A percentile compares a stretch with the other conserved stretches of the same genome.
phyloP scores from a whole-genome alignment of 2,329 filamentous ascomycete species.

The Ophiocordyceps sinensis region DNA sequence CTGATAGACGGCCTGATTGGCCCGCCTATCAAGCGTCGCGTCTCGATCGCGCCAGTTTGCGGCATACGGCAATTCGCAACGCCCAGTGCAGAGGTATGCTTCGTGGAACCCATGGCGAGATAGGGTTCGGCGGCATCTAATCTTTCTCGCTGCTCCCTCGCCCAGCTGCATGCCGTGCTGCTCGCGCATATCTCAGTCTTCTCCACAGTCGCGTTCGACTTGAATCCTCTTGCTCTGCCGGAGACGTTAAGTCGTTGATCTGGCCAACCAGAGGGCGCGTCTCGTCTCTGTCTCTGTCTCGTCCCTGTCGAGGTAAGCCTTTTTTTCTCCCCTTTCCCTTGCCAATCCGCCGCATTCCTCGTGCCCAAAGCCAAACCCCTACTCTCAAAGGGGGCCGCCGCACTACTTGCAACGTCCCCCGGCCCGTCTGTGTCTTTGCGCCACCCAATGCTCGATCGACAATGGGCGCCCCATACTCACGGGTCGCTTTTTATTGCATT shows the following conservation, averaged over 20 bases:
- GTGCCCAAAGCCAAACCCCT: slow-evolving; percentile 12
- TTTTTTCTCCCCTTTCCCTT: slow-evolving; percentile 8
- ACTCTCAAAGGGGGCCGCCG: slow-evolving; percentile 14
- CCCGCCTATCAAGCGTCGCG: too few species aligned
- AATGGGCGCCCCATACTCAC: slow-evolving; percentile 16
- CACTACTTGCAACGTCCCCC: slow-evolving; percentile 6
- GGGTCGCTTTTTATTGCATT: slow-evolving; percentile 9
- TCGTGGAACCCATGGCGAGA: slow-evolving; percentile 2
- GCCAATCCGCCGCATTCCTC: slow-evolving; percentile 11
- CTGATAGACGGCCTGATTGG: not conserved
- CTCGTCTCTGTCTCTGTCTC: slow-evolving; percentile 29
- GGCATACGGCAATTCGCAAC: not conserved
- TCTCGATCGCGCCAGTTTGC: not conserved
- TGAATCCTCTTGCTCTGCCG: slow-evolving; percentile 31
- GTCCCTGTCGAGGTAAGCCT: slow-evolving; percentile 38
- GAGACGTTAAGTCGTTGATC: slow-evolving; percentile 54
- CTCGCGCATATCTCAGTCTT: slow-evolving; percentile 18
- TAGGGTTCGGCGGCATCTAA: slow-evolving; percentile 5
- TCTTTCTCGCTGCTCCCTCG: slow-evolving; percentile 4
- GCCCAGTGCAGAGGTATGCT: slow-evolving; percentile 12
- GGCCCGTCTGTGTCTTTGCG: slow-evolving; percentile 6
- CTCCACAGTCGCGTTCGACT: slow-evolving; percentile 29
- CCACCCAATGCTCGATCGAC: slow-evolving; percentile 10
- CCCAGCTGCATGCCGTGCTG: slow-evolving; percentile 23
- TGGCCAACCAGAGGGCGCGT: slow-evolving; percentile 34